phyloP scores from a whole-genome alignment of 2,329 filamentous ascomycete genomes.

The Fusarium chuoi region DNA sequence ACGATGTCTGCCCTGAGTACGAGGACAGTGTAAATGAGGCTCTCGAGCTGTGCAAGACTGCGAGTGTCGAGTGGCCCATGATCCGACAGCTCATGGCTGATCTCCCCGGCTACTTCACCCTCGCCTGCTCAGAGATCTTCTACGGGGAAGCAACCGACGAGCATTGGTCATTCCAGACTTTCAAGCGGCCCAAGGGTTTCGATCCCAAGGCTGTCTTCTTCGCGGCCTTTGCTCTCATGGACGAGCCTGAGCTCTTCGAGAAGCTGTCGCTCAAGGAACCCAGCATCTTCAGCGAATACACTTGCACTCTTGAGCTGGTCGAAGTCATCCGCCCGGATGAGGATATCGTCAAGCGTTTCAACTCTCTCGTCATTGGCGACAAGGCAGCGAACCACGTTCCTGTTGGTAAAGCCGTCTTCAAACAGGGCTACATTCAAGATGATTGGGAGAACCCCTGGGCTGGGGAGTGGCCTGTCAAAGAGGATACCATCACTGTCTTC shows the following conservation, averaged over 20 bases:
- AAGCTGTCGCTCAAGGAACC: slow-evolving; percentile 37
- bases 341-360: slow-evolving; percentile 57
- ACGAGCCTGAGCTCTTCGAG: slow-evolving; percentile 47
- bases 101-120: slow-evolving; percentile 84
- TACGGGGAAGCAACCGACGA: slow-evolving; percentile 48
- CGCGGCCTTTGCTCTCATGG: slow-evolving; percentile 56
- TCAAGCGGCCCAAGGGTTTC: slow-evolving; percentile 51
- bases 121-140: slow-evolving; percentile 76
- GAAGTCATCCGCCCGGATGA: slow-evolving; percentile 58
- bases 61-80: slow-evolving; percentile 73
- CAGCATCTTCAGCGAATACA: slow-evolving; percentile 57
- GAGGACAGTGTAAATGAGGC: slow-evolving; percentile 73
- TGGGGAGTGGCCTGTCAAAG: slow-evolving; percentile 21
- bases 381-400: slow-evolving; percentile 50
- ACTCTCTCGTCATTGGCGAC: slow-evolving; percentile 48
- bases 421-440: slow-evolving; percentile 58
- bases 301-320: slow-evolving; percentile 70
- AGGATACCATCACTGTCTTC: slow-evolving; percentile 61
- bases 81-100: slow-evolving; percentile 60
- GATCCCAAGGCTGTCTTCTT: slow-evolving; percentile 56
- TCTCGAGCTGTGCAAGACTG: slow-evolving; percentile 71
- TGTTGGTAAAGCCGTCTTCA: slow-evolving; percentile 58
- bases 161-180: slow-evolving; percentile 45
- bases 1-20: slow-evolving; percentile 89
- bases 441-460: slow-evolving; percentile 55